phyloP scores from a whole-genome alignment of 176 grass and related monocot species.

The Otatea glauca region DNA sequence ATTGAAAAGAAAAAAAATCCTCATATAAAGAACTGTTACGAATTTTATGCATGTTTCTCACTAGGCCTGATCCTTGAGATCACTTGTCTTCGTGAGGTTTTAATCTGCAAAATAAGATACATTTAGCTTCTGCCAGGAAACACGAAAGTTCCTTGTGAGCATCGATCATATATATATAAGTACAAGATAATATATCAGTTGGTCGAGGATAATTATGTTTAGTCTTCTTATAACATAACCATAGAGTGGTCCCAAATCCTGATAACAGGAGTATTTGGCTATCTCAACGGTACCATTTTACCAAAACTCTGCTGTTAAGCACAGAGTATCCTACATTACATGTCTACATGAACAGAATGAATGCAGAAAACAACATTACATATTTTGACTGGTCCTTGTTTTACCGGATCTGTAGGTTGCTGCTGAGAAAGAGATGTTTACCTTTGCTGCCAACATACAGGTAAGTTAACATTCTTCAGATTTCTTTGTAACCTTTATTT shows the following conservation, averaged over 20 bases:
- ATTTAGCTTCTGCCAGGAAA: not conserved
- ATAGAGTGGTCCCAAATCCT: not conserved
- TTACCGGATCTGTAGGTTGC: constrained; percentile 66
- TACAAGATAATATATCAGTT: not conserved
- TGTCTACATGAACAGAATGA: not conserved
- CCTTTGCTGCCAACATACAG: constrained; percentile 83
- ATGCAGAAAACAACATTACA: not conserved
- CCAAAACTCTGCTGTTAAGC: not conserved
- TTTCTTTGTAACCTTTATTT: not conserved
- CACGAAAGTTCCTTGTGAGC: not conserved
- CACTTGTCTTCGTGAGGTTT: not conserved
- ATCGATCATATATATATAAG: not conserved
- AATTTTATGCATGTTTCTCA: not conserved
- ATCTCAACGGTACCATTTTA: not conserved
- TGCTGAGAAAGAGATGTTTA: constrained; percentile 80
- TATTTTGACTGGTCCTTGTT: not conserved
- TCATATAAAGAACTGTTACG: too few species aligned
- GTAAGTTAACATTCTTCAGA: constrained; percentile 42
- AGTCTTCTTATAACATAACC: not conserved
- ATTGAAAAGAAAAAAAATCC: too few species aligned
- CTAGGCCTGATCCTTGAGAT: not conserved
- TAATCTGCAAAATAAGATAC: not conserved
- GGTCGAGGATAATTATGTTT: not conserved
- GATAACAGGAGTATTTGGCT: not conserved
- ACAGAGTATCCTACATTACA: not conserved